A percentile compares a stretch with the other conserved stretches of the same genome.
Evolutionary conservation across 2,329 filamentous ascomycete species (phyloP).

Genomic region (Nigrospora oryzae): DNA sequence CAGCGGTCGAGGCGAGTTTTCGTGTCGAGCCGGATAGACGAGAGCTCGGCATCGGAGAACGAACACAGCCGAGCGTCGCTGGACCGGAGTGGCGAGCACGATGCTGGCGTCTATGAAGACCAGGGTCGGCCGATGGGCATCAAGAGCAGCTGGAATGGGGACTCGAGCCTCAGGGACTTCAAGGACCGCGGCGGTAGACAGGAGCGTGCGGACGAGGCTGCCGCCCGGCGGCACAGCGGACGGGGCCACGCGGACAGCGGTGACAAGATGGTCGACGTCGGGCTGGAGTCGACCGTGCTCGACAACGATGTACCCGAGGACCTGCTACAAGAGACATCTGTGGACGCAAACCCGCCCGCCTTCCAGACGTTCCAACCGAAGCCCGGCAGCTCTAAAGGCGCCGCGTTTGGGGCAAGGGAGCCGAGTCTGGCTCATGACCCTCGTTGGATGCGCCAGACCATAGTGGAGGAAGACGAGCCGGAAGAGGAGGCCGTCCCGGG

Average conservation of each 20-base stretch:
- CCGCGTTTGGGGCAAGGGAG: constrained; percentile 25
- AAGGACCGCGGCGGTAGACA: constrained; percentile 22
- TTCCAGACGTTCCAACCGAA: constrained; percentile 50
- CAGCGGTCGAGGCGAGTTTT: constrained; percentile 86
- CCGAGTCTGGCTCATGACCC: constrained; percentile 39
- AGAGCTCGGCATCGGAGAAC: constrained; percentile 77
- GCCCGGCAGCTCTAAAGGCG: constrained; percentile 27
- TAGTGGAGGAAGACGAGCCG: constrained; percentile 25
- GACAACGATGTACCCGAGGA: constrained; percentile 53
- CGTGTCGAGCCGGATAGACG: constrained; percentile 71
- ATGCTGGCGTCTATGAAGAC: constrained; percentile 33
- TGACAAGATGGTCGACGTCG: constrained; percentile 78
- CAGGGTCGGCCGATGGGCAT: constrained; percentile 43
- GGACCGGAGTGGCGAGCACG: constrained; percentile 44
- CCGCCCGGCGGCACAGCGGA: constrained; percentile 16
- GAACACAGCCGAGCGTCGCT: constrained; percentile 52
- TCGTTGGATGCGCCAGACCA: constrained; percentile 30
- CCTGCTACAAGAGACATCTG: constrained; percentile 43
- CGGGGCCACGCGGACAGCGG: constrained; percentile 26
- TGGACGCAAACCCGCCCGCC: constrained; percentile 47
- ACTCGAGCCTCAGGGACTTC: constrained; percentile 31
- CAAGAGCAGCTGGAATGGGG: constrained; percentile 57
- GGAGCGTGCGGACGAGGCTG: constrained; percentile 30
- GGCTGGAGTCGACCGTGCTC: constrained; percentile 61
- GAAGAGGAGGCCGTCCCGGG: constrained; percentile 25